Evolutionary conservation across 2,329 filamentous ascomycete genomes (phyloP).

Genomic region (Amphichorda felina): DNA sequence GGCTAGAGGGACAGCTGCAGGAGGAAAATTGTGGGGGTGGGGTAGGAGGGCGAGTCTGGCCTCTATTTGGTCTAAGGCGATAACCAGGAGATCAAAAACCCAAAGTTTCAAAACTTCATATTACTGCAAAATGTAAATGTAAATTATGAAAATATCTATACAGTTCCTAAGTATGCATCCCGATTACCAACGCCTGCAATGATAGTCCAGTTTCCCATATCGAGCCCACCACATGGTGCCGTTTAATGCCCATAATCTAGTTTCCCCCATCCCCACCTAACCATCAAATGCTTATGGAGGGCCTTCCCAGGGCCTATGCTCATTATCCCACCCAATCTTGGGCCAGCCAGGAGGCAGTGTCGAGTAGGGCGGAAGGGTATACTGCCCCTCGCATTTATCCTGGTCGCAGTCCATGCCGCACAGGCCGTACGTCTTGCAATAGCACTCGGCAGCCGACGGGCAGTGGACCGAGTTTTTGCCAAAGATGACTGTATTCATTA

Average conservation of each 20-base stretch:
- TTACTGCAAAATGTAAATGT: too few species aligned
- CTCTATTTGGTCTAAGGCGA: neutral
- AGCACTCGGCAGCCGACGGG: slow-evolving; percentile 48
- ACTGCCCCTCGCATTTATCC: slow-evolving; percentile 42
- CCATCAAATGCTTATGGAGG: slow-evolving; percentile 1
- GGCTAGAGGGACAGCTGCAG: neutral
- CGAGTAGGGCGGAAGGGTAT: slow-evolving; percentile 44
- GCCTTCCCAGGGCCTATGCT: slow-evolving; percentile 6
- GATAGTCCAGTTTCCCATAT: too few species aligned
- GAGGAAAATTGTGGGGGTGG: slow-evolving; percentile 1
- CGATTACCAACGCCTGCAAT: too few species aligned
- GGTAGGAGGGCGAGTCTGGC: neutral
- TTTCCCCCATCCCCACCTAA: too few species aligned
- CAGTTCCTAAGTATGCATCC: too few species aligned
- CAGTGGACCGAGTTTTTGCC: slow-evolving; percentile 46
- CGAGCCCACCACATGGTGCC: too few species aligned
- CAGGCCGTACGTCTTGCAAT: slow-evolving; percentile 54
- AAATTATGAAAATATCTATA: too few species aligned
- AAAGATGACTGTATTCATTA: slow-evolving; percentile 36
- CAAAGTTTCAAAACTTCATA: neutral
- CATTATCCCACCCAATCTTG: slow-evolving; percentile 34
- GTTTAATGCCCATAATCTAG: too few species aligned
- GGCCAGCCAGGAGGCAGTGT: slow-evolving; percentile 52
- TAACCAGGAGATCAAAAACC: neutral
- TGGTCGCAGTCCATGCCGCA: slow-evolving; percentile 33